Conservation (phyloP, 257 asterid genomes). For the Asclepias syriaca region DNA sequence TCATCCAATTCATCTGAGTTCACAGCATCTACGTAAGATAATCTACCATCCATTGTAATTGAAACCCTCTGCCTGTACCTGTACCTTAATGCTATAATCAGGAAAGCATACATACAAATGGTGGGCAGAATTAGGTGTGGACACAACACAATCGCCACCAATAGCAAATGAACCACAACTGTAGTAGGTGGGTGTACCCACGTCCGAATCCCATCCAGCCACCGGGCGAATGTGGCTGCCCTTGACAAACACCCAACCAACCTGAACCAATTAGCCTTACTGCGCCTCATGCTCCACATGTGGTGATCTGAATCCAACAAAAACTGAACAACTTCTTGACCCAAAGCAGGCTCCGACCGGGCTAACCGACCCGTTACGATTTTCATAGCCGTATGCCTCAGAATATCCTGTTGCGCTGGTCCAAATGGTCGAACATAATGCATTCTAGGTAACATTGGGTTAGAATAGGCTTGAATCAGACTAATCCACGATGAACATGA, state of each 20-base stretch:
- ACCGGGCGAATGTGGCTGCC: constrained; percentile 53
- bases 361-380: constrained; percentile 65
- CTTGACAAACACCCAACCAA: constrained; percentile 69
- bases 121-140: constrained; percentile 74
- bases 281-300: constrained; percentile 89
- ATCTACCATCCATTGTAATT: constrained; percentile 53
- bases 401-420: constrained; percentile 74
- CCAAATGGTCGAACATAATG: constrained; percentile 83
- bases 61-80: constrained; percentile 50
- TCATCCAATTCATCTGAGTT: constrained; percentile 79
- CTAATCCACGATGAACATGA: constrained; percentile 79
- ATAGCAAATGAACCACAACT: constrained; percentile 49
- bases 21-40: constrained; percentile 59
- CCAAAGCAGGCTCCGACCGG: constrained; percentile 79
- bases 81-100: constrained; percentile 46
- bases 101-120: constrained; percentile 63
- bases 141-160: constrained; percentile 58
- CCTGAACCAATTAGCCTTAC: constrained; percentile 93
- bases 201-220: constrained; percentile 63
- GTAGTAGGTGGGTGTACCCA: constrained; percentile 79
- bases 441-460: constrained; percentile 78
- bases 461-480: constrained; percentile 67
- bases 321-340: constrained; percentile 83
- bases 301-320: constrained; percentile 80
- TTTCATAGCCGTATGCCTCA: constrained; percentile 72